Base-by-base conservation (phyloP, 148 eudicot species). In the Diospyros lotus region DNA sequence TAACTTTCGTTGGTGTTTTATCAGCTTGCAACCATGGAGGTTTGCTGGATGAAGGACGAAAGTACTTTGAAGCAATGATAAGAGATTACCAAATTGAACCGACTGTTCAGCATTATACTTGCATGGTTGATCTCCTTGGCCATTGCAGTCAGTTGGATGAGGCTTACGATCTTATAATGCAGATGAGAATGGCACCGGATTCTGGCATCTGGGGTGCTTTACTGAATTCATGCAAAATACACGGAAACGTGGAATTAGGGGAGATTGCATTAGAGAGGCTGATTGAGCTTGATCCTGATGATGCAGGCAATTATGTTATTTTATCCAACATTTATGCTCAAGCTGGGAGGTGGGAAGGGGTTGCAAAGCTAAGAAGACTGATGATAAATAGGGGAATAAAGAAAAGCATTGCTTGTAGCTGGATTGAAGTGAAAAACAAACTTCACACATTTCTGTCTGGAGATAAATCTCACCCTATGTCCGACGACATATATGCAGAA, bases 1-100 rank as follows among this genome's bases (percentile, higher is more conserved):
- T 92, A 68, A 92, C 97, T 13, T 92, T 92, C 81, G 89, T 28
- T 28, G 28, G 28, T 28, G 28, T 28, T 28, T 28, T 28, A 28
- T 28, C 28, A 28, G 28, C 28, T 92, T 92, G 97, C 79, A 90
- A 90, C 43, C 97, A 90, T 83, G 88, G 91, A 69, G 92, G 92
- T 48, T 81, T 88, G 63, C 70, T 88, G 41, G 86, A 88, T 71
- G 89, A 87, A 71, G 94, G 97, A 11, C 80, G 81, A 77, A 82
- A 76, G 28, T 81, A 78, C 66, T 90, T 90, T 61, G 79, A 82
- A 67, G 76, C 81, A 62, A 88, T 92, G 97, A 72, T 53, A 28
- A 79, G 79, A 41, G 84, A 82, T 15, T 85, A 85, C 58, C 79
- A 69, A 39, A 84, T 87, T 58, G 64, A 76, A 48, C 91, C 91